Evolutionary conservation across 1,139 yeast species (phyloP).

Genomic region (Sugiyamaella castrensis): DNA sequence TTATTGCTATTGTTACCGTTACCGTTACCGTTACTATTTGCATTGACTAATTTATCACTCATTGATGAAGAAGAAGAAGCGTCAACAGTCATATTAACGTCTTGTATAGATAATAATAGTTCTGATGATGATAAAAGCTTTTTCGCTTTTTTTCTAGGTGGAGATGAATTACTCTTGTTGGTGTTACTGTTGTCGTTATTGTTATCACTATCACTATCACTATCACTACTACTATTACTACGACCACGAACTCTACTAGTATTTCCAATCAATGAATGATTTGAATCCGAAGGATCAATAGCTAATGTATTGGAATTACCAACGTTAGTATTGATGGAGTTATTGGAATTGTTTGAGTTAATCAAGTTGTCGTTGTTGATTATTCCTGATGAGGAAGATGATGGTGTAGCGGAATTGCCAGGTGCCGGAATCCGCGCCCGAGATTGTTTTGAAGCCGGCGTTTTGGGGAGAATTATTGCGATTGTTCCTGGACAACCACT

Average conservation of each 20-base stretch:
- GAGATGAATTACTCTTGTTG: not conserved
- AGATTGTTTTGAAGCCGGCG: constrained; percentile 8
- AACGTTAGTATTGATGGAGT: too few species aligned
- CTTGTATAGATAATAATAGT: not conserved
- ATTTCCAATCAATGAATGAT: too few species aligned
- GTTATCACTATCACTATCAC: not conserved
- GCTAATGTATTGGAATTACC: too few species aligned
- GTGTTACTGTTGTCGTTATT: not conserved
- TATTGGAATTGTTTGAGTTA: too few species aligned
- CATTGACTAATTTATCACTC: not conserved
- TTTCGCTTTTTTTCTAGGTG: not conserved
- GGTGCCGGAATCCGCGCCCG: constrained; percentile 10
- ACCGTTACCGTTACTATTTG: constrained; percentile 3
- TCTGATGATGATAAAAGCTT: not conserved
- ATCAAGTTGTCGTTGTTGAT: too few species aligned
- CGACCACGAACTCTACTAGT: not conserved
- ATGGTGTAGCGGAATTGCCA: not conserved
- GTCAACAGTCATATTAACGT: not conserved
- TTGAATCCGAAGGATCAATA: too few species aligned
- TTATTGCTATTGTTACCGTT: not conserved
- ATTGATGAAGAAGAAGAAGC: too few species aligned
- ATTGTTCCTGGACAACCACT: too few species aligned
- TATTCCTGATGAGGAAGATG: constrained; percentile 1
- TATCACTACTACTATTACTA: not conserved
- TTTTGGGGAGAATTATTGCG: not conserved